phyloP scores from a whole-genome alignment of 352 stramenopile species.

The Phytophthora uliginosa region DNA sequence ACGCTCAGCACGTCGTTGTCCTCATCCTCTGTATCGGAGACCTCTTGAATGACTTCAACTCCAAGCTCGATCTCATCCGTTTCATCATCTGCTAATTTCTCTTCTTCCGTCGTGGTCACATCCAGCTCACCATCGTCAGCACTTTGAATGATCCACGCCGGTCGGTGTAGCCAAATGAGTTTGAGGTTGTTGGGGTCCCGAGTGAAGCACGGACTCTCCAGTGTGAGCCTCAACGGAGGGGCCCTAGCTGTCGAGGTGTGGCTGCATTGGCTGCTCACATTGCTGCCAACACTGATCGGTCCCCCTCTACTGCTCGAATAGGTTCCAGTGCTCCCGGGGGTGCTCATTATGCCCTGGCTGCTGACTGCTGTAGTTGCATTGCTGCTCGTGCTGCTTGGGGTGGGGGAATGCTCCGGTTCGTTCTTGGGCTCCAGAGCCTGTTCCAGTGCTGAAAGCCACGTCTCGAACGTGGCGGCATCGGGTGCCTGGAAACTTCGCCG shows the following conservation, averaged over 20 bases:
- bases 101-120: conserved; percentile 1
- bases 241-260: conserved; percentile 8
- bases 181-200: conserved; percentile 32
- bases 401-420: conserved; percentile 1
- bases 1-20: background rate
- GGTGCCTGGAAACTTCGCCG: conserved; percentile 33
- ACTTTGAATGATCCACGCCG: background rate
- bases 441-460: conserved; percentile 30
- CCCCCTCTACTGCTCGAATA: conserved; percentile 8
- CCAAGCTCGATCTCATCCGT: background rate
- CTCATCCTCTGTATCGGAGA: background rate
- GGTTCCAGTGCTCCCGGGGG: conserved; percentile 6
- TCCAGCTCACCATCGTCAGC: background rate
- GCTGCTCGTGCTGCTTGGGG: conserved; percentile 15
- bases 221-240: conserved; percentile 14
- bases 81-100: background rate
- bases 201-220: conserved; percentile 22
- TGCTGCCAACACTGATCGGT: conserved; percentile 6
- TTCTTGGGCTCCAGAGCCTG: conserved; percentile 22
- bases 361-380: conserved; percentile 22
- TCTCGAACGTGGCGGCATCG: conserved; percentile 27
- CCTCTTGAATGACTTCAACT: background rate
- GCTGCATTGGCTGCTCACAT: conserved; percentile 10
- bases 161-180: conserved; percentile 28
- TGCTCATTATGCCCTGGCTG: conserved; percentile 8